A percentile compares a stretch with the other conserved stretches of the same genome.
Conservation (phyloP, 2,329 filamentous ascomycete genomes). For the Epichloe festucae region DNA sequence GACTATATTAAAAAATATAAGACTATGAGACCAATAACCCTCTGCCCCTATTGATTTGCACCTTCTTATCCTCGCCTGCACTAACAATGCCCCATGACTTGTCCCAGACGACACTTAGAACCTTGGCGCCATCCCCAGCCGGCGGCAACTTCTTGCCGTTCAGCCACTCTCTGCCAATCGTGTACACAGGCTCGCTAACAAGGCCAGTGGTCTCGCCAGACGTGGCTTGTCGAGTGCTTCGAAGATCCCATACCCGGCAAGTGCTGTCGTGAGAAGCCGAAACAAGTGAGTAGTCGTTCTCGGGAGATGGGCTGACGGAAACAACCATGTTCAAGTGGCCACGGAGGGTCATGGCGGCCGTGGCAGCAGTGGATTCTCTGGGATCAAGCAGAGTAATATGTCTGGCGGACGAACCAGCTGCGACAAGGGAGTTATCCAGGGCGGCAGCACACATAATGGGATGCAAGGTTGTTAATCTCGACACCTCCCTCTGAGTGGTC, state of each 20-base stretch:
- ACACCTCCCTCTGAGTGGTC: conserved; percentile 64
- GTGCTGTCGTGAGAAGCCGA: conserved; percentile 89
- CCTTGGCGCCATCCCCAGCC: conserved; percentile 76
- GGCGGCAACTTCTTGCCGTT: conserved; percentile 50
- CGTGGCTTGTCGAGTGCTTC: conserved; percentile 49
- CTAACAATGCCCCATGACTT: conserved; percentile 77
- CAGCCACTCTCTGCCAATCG: conserved; percentile 61
- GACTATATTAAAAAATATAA: not conserved
- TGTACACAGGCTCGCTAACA: conserved; percentile 61
- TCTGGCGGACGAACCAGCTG: conserved; percentile 68
- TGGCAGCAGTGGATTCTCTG: conserved; percentile 59
- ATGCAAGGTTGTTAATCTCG: conserved; percentile 72
- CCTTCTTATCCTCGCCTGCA: conserved; percentile 81
- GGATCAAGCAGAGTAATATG: conserved; percentile 93
- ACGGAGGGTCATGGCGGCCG: conserved; percentile 78
- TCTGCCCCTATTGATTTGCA: conserved; percentile 74
- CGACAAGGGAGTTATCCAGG: conserved; percentile 49
- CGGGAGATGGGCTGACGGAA: conserved; percentile 35
- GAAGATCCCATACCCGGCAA: conserved; percentile 85
- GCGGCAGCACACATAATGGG: conserved; percentile 69
- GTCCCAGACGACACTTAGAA: conserved; percentile 83
- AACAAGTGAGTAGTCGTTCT: conserved; percentile 70
- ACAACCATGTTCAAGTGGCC: conserved; percentile 70
- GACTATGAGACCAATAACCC: conserved; percentile 30
- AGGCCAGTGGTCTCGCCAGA: conserved; percentile 48